Evolutionary conservation across 306 rosid species (phyloP).

Genomic region (Castanea mollissima): DNA sequence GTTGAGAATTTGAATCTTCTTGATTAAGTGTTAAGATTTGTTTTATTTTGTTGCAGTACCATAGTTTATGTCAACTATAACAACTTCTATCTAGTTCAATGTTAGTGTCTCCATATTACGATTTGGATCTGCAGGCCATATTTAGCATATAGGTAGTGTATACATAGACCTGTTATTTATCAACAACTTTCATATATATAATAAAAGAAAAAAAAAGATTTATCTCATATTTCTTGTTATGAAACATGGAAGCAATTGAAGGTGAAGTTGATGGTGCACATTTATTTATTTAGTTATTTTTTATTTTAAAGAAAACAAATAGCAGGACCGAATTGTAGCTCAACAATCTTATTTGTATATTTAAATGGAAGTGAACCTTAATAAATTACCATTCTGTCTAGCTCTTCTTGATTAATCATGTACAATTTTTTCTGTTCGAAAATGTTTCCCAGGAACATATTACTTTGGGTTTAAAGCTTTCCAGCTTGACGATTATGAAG

Average conservation of each 20-base stretch:
- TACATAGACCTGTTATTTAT: not conserved
- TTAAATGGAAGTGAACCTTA: not conserved
- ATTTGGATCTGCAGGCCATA: not conserved
- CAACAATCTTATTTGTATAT: not conserved
- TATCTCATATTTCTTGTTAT: not conserved
- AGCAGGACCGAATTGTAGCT: not conserved
- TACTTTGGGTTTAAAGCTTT: constrained; percentile 69
- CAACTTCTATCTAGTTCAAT: not conserved
- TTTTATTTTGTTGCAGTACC: not conserved
- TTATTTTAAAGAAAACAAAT: not conserved
- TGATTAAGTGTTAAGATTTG: not conserved
- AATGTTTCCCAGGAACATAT: constrained; percentile 64
- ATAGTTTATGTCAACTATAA: not conserved
- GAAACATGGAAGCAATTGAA: not conserved
- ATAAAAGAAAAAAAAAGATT: not conserved
- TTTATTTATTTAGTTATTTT: not conserved
- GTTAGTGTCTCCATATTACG: not conserved
- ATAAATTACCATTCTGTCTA: not conserved
- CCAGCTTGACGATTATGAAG: constrained; percentile 78
- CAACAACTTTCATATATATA: not conserved
- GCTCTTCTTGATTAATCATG: not conserved
- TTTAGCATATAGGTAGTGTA: not conserved
- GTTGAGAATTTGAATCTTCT: not conserved
- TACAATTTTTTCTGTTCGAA: constrained; percentile 3
- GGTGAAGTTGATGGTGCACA: not conserved